phyloP scores from a whole-genome alignment of 345 rosid genomes.

The Bruguiera parviflora region DNA sequence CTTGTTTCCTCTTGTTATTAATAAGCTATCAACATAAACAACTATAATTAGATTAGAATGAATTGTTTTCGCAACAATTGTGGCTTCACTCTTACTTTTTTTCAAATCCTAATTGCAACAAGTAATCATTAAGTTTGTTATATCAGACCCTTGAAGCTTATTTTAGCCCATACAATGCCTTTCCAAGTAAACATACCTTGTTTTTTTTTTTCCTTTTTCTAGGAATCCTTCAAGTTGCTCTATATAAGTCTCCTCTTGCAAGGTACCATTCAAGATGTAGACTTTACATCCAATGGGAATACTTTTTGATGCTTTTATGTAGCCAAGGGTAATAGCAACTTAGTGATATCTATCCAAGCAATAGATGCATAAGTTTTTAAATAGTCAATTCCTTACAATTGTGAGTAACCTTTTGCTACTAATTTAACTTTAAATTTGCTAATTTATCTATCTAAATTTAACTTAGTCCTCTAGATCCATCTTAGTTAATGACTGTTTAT shows the following conservation, averaged over 20 bases:
- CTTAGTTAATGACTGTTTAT: no score
- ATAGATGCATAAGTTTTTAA: background rate
- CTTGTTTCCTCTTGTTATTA: background rate
- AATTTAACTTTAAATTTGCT: no score
- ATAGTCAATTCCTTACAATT: background rate
- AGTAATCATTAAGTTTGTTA: background rate
- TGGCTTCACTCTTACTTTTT: background rate
- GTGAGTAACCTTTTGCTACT: no score
- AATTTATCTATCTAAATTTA: no score
- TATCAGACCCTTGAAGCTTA: background rate
- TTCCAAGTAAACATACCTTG: background rate
- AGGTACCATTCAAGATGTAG: background rate
- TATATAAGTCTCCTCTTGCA: background rate
- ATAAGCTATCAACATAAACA: background rate
- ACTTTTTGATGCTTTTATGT: background rate
- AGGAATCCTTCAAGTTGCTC: background rate
- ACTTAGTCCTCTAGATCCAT: no score
- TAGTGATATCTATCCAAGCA: background rate
- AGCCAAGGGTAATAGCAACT: rapidly evolving
- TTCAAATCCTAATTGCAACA: background rate
- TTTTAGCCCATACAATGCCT: background rate
- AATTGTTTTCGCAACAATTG: background rate
- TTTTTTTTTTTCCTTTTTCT: background rate
- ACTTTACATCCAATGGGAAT: background rate
- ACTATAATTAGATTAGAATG: background rate